phyloP scores from a whole-genome alignment of 1,284 basidiomycete species.

The Gastroboletus turbinatus region DNA sequence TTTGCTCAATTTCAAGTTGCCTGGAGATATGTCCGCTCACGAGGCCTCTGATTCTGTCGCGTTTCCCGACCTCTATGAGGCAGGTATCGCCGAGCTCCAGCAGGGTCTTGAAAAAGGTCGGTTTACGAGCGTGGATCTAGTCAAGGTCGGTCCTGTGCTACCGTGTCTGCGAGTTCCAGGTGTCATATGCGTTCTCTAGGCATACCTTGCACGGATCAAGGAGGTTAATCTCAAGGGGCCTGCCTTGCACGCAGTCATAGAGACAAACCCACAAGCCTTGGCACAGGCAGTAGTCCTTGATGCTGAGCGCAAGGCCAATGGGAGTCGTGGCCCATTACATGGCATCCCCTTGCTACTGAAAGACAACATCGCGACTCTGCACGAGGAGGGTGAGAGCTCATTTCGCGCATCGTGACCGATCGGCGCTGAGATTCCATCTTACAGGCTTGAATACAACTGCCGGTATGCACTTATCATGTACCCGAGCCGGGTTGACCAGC shows the following conservation, averaged over 20 bases:
- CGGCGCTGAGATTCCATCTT: constrained; percentile 1
- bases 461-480: constrained; percentile 10
- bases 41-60: background rate
- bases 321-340: constrained; percentile 55
- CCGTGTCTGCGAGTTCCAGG: background rate
- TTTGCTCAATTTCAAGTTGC: constrained; percentile 1
- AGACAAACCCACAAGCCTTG: constrained; percentile 62
- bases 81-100: constrained; percentile 32
- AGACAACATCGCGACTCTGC: constrained; percentile 31
- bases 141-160: constrained; percentile 24
- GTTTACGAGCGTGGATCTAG: constrained; percentile 33
- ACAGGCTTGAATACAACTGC: constrained; percentile 67
- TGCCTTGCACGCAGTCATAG: constrained; percentile 59
- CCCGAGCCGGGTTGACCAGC: background rate
- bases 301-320: constrained; percentile 46
- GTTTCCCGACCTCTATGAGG: constrained; percentile 33
- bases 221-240: constrained; percentile 69
- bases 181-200: constrained; percentile 36
- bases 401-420: constrained; percentile 33
- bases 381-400: constrained; percentile 43
- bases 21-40: constrained; percentile 14
- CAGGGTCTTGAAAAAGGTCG: constrained; percentile 26
- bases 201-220: constrained; percentile 68
- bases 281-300: constrained; percentile 54
- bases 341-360: constrained; percentile 67